Evolutionary conservation across 2,329 filamentous ascomycete genomes (phyloP).

Genomic region (Bipolaris sorokiniana): DNA sequence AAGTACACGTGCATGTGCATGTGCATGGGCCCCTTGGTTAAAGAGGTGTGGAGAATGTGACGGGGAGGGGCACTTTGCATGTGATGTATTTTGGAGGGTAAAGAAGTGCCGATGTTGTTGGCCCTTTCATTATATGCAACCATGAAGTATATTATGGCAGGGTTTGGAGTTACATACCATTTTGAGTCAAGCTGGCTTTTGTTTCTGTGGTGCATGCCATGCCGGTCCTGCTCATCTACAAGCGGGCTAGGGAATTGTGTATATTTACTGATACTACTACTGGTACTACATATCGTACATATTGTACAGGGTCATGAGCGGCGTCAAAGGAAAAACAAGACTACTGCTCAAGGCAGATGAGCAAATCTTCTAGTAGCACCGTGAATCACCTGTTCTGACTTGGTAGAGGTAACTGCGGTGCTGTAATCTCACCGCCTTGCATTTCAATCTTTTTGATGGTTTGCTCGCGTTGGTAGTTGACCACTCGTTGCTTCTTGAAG

Average conservation of each 20-base stretch:
- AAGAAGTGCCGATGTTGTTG: neutral
- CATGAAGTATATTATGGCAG: slow-evolving; percentile 1
- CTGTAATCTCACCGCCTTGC: slow-evolving; percentile 50
- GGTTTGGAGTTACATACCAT: neutral
- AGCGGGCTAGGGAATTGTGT: slow-evolving; percentile 5
- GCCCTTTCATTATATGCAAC: neutral
- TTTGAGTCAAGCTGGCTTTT: neutral
- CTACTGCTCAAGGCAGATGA: slow-evolving; percentile 1
- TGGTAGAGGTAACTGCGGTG: slow-evolving; percentile 43
- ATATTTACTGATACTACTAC: slow-evolving; percentile 12
- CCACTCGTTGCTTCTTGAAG: slow-evolving; percentile 95
- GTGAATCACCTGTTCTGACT: slow-evolving; percentile 22
- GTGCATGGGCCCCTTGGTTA: neutral
- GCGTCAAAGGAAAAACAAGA: slow-evolving; percentile 2
- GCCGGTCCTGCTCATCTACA: neutral
- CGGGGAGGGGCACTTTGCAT: neutral
- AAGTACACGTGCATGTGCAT: neutral
- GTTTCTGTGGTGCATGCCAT: neutral
- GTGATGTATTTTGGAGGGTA: neutral
- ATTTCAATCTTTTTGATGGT: slow-evolving; percentile 58
- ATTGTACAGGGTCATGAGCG: slow-evolving; percentile 19
- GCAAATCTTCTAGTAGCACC: neutral
- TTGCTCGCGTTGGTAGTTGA: slow-evolving; percentile 84
- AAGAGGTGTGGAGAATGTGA: neutral
- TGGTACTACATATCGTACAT: slow-evolving; percentile 3